Conservation (phyloP, 805 yeast species). For the Ogataea nakhonphanomensis region DNA sequence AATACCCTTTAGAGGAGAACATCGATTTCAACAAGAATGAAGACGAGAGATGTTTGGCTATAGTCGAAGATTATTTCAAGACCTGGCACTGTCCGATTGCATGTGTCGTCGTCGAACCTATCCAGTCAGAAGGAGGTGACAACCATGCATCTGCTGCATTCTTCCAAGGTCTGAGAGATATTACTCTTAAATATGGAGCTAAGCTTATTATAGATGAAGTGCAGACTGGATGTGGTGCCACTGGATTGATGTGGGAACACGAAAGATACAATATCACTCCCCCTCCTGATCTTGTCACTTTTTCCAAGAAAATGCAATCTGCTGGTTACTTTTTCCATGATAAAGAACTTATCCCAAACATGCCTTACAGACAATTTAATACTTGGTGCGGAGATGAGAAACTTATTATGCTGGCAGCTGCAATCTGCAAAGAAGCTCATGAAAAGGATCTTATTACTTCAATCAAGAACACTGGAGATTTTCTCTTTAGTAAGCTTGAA, state of each 20-base stretch:
- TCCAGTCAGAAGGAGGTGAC: conserved; percentile 91
- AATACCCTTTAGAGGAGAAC: conserved; percentile 81
- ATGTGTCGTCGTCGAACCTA: conserved; percentile 86
- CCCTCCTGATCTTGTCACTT: conserved; percentile 81
- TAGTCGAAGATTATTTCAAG: conserved; percentile 67
- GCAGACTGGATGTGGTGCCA: conserved; percentile 87
- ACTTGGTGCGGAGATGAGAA: conserved; percentile 95
- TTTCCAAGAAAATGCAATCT: conserved; percentile 84
- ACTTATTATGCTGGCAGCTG: conserved; percentile 69
- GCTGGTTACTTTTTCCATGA: conserved; percentile 84
- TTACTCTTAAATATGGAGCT: conserved; percentile 67
- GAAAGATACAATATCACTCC: conserved; percentile 75
- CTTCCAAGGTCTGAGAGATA: conserved; percentile 79
- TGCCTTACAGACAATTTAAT: conserved; percentile 87
- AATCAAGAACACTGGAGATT: conserved; percentile 62
- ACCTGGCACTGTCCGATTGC: conserved; percentile 78
- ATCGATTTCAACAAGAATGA: conserved; percentile 72
- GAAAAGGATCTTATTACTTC: conserved; percentile 56
- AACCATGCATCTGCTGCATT: conserved; percentile 75
- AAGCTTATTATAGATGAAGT: conserved; percentile 81
- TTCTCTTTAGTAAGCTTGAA: conserved; percentile 56
- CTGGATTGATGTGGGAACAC: conserved; percentile 85
- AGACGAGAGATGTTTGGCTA: conserved; percentile 75
- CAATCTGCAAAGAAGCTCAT: conserved; percentile 63
- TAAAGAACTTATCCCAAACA: conserved; percentile 67